Evolutionary conservation across 2,329 filamentous ascomycete genomes (phyloP).

Genomic region (Trichoderma sp.): DNA sequence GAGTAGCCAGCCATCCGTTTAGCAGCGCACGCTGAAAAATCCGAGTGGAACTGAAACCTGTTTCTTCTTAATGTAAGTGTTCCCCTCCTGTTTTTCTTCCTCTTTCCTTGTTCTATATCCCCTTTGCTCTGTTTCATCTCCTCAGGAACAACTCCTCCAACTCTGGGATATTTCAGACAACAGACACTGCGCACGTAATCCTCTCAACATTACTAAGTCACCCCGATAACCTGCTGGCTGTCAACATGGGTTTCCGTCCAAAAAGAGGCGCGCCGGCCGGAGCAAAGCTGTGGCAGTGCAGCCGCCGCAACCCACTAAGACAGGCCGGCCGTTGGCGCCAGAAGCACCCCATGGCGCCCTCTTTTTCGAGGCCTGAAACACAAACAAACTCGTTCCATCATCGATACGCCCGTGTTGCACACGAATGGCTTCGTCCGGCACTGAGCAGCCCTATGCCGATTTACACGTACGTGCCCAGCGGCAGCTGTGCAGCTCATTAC

Average conservation of each 20-base stretch:
- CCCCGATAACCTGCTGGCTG: not conserved
- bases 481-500: not conserved
- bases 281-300: constrained; percentile 22
- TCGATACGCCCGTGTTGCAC: not conserved
- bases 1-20: not conserved
- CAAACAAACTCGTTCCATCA: constrained; percentile 11
- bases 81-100: not conserved
- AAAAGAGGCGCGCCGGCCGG: constrained; percentile 8
- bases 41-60: not conserved
- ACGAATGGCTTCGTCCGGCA: not conserved
- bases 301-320: constrained; percentile 3
- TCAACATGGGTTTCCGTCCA: constrained; percentile 1
- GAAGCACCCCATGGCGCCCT: not conserved
- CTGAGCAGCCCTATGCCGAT: not conserved
- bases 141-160: not conserved
- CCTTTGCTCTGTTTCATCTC: not conserved
- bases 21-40: not conserved
- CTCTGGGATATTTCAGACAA: not conserved
- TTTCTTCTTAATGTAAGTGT: not conserved
- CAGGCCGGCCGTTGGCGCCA: not conserved
- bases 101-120: not conserved
- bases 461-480: not conserved
- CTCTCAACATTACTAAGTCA: not conserved
- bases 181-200: not conserved
- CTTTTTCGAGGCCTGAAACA: constrained; percentile 15